Evolutionary conservation across 805 yeast species (phyloP).

Genomic region (Candida hispaniensis): DNA sequence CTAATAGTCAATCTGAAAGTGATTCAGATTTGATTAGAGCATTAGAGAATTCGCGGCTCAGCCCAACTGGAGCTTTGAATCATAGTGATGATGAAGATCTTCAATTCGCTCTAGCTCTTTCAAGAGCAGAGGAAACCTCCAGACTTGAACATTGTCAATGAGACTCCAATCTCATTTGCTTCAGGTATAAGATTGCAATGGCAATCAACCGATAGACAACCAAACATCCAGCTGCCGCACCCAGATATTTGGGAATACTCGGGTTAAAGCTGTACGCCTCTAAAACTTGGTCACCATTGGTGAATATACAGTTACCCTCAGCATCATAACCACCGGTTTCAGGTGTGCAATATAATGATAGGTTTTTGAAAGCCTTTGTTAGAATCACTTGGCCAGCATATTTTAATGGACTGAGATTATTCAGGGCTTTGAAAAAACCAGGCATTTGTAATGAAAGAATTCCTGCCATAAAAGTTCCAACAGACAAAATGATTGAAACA

Average conservation of each 20-base stretch:
- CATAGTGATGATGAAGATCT: conserved; percentile 19
- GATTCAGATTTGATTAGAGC: too few species aligned
- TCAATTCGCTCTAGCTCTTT: conserved; percentile 23
- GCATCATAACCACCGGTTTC: conserved; percentile 18
- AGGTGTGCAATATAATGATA: conserved; percentile 12
- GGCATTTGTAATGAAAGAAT: conserved; percentile 72
- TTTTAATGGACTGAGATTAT: conserved; percentile 68
- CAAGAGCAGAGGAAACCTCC: conserved; percentile 16
- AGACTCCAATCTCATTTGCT: conserved; percentile 21
- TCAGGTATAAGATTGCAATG: conserved; percentile 21
- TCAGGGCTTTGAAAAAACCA: conserved; percentile 53
- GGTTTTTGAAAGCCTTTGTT: conserved; percentile 16
- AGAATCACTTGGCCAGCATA: conserved; percentile 34
- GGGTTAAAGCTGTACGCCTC: conserved; percentile 38
- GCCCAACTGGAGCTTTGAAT: conserved; percentile 1
- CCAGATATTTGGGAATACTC: conserved; percentile 20
- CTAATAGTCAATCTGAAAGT: too few species aligned
- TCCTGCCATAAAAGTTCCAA: conserved; percentile 79
- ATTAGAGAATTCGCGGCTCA: too few species aligned
- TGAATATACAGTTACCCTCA: conserved; percentile 37
- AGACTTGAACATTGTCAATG: conserved; percentile 5
- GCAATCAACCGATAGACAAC: conserved; percentile 25
- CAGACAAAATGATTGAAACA: conserved; percentile 51
- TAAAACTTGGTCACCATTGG: conserved; percentile 46
- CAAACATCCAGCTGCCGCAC: conserved; percentile 22